Percentiles rank a stretch among this genome's conserved stretches.
Evolutionary conservation across 805 yeast species (phyloP).

Genomic region (Hanseniaspora clermontiae): DNA sequence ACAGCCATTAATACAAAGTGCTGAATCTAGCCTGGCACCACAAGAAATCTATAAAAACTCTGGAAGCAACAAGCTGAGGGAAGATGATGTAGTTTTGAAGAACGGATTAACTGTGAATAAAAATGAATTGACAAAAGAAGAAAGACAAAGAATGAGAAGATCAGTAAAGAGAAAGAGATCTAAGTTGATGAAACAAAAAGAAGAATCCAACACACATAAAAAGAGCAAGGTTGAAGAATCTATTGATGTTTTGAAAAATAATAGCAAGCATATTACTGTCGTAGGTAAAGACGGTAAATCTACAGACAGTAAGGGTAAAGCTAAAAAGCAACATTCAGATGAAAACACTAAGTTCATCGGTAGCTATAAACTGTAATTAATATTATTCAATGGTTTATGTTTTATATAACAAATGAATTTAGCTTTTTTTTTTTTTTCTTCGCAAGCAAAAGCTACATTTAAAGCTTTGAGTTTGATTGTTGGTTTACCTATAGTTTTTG

Average conservation of each 20-base stretch:
- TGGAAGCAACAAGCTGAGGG: slow-evolving; percentile 32
- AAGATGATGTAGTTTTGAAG: slow-evolving; percentile 54
- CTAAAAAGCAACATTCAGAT: slow-evolving; percentile 29
- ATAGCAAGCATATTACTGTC: slow-evolving; percentile 65
- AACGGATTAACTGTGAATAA: slow-evolving; percentile 73
- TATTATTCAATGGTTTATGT: too few species aligned
- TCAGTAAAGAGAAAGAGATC: slow-evolving; percentile 73
- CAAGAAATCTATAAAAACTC: slow-evolving; percentile 66
- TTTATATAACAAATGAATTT: neutral
- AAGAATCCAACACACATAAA: slow-evolving; percentile 23
- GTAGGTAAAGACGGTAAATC: slow-evolving; percentile 65
- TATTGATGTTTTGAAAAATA: slow-evolving; percentile 49
- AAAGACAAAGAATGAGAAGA: slow-evolving; percentile 74
- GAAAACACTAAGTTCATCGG: slow-evolving; percentile 18
- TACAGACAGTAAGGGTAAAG: slow-evolving; percentile 59
- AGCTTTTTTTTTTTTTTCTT: too few species aligned
- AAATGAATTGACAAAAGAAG: slow-evolving; percentile 71
- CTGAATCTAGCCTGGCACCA: slow-evolving; percentile 73
- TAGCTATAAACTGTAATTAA: slow-evolving; percentile 20
- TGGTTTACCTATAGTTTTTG: too few species aligned
- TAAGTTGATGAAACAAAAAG: slow-evolving; percentile 32
- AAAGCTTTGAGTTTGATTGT: too few species aligned
- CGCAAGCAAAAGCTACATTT: too few species aligned
- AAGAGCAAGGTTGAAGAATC: slow-evolving; percentile 49
- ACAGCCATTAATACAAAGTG: slow-evolving; percentile 73